Evolutionary conservation across 2,329 filamentous ascomycete species (phyloP).

Genomic region (Arthrobotrys iridis): DNA sequence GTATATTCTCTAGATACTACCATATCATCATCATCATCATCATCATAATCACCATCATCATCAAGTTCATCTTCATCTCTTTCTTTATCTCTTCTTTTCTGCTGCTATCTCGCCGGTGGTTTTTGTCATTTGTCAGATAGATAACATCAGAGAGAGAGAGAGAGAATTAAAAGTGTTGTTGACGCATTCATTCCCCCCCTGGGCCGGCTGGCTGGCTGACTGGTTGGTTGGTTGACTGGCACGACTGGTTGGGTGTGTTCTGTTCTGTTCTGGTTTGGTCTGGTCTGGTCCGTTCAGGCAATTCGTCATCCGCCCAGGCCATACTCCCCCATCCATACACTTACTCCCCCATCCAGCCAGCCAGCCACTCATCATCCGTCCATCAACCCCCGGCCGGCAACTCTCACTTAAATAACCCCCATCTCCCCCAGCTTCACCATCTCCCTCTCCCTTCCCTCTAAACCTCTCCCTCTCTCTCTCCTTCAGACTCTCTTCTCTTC

Average conservation of each 20-base stretch:
- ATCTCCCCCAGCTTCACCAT: conserved; percentile 60
- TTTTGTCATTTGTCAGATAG: too few species aligned
- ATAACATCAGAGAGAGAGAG: too few species aligned
- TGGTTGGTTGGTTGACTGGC: not conserved
- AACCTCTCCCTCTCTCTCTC: conserved; percentile 60
- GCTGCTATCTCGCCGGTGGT: too few species aligned
- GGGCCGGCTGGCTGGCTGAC: too few species aligned
- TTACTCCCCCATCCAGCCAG: too few species aligned
- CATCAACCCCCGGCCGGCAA: too few species aligned
- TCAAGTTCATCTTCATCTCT: conserved; percentile 29
- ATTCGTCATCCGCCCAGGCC: conserved; percentile 43
- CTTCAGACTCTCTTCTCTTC: not conserved
- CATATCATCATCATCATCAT: too few species aligned
- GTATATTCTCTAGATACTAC: too few species aligned
- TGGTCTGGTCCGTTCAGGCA: not conserved
- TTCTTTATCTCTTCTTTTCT: not conserved
- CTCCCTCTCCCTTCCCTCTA: conserved; percentile 2
- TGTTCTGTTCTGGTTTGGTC: not conserved
- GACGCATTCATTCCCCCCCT: too few species aligned
- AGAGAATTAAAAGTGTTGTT: too few species aligned
- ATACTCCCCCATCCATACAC: too few species aligned
- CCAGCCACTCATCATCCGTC: too few species aligned
- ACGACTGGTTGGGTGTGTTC: not conserved
- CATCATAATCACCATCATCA: not conserved
- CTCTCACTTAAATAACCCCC: conserved; percentile 50